phyloP scores from a whole-genome alignment of 106 monocot species.

The Vanilla planifolia region DNA sequence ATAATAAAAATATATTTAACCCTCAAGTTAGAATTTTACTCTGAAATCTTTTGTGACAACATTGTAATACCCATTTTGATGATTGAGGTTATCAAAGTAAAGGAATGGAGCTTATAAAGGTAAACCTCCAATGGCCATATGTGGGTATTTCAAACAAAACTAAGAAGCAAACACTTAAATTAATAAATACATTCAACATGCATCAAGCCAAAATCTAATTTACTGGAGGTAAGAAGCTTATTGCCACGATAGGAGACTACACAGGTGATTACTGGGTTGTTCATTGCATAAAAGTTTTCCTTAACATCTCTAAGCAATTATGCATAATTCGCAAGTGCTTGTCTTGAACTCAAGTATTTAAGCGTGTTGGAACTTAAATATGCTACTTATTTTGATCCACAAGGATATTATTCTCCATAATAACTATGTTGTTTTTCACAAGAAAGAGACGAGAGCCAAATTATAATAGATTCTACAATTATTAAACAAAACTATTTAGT shows the following conservation, averaged over 20 bases:
- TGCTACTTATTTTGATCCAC: slow-evolving; percentile 12
- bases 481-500: too few species aligned
- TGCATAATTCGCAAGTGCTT: slow-evolving; percentile 34
- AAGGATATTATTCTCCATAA: slow-evolving; percentile 29
- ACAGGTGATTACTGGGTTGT: slow-evolving; percentile 16
- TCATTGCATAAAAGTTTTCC: slow-evolving; percentile 18
- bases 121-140: slow-evolving; percentile 28
- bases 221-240: too few species aligned
- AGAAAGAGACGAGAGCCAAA: too few species aligned
- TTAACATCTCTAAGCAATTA: slow-evolving; percentile 15
- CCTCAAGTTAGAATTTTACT: slow-evolving; percentile 15
- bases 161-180: slow-evolving; percentile 30
- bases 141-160: slow-evolving; percentile 33
- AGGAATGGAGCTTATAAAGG: slow-evolving; percentile 30
- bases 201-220: too few species aligned
- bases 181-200: too few species aligned
- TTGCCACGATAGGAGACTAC: slow-evolving; percentile 28
- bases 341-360: slow-evolving; percentile 23
- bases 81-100: slow-evolving; percentile 21
- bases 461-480: neutral
- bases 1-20: neutral
- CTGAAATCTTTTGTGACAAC: slow-evolving; percentile 22
- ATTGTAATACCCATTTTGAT: slow-evolving; percentile 12
- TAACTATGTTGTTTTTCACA: slow-evolving; percentile 31
- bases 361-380: slow-evolving; percentile 23